phyloP scores from a whole-genome alignment of 2,329 filamentous ascomycete genomes.

The Escovopsis sp. region DNA sequence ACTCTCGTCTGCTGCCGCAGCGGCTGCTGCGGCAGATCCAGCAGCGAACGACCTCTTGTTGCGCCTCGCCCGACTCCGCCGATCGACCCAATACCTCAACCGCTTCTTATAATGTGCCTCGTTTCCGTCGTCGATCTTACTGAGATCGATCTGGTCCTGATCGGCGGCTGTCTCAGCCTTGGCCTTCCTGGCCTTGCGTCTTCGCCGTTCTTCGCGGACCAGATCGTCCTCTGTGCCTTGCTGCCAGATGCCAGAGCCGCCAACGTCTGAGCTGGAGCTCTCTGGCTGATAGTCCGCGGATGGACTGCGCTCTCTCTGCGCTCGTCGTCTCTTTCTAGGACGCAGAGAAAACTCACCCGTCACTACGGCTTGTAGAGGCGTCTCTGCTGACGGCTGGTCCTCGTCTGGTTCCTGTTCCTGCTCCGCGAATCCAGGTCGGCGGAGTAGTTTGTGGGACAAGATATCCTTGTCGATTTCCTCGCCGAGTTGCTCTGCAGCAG shows the following conservation, averaged over 20 bases:
- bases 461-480: slow-evolving; percentile 28
- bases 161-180: slow-evolving; percentile 17
- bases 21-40: slow-evolving; percentile 13
- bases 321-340: slow-evolving; percentile 39
- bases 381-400: neutral
- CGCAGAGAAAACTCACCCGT: slow-evolving; percentile 42
- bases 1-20: slow-evolving; percentile 23
- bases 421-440: slow-evolving; percentile 53
- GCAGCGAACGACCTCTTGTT: slow-evolving; percentile 23
- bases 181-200: slow-evolving; percentile 27
- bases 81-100: slow-evolving; percentile 56
- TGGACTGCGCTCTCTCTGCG: slow-evolving; percentile 21
- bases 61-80: slow-evolving; percentile 26
- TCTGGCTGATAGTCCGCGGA: slow-evolving; percentile 31
- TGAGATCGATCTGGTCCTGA: slow-evolving; percentile 31
- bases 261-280: slow-evolving; percentile 17
- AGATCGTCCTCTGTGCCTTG: slow-evolving; percentile 24
- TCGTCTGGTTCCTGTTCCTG: slow-evolving; percentile 15
- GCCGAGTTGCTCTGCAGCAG: slow-evolving; percentile 26
- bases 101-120: slow-evolving; percentile 65
- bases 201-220: slow-evolving; percentile 23
- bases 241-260: slow-evolving; percentile 21
- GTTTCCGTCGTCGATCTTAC: slow-evolving; percentile 71
- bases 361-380: slow-evolving; percentile 11
- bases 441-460: slow-evolving; percentile 55